Conservation (phyloP, 75 land plant genomes). For the Cunninghamia lanceolata region DNA sequence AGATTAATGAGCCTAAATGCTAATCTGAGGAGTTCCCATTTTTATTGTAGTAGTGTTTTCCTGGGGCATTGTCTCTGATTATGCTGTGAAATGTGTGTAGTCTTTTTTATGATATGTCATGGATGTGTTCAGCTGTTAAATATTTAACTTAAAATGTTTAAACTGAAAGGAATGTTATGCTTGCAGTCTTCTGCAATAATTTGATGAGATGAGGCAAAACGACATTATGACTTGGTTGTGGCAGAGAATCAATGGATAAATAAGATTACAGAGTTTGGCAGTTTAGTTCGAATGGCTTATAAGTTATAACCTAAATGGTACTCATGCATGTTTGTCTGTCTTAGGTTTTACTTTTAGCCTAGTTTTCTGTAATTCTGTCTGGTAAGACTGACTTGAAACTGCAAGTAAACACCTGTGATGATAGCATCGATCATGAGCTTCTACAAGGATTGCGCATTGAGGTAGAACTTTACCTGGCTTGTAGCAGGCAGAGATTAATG, state of each 20-base stretch:
- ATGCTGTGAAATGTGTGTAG: neutral
- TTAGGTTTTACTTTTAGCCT: neutral
- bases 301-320: neutral
- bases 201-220: neutral
- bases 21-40: constrained; percentile 1
- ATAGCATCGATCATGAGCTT: constrained; percentile 1
- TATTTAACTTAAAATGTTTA: neutral
- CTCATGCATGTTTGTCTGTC: neutral
- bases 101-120: neutral
- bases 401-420: neutral
- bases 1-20: constrained; percentile 11
- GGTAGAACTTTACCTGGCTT: constrained; percentile 1
- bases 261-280: neutral
- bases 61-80: neutral
- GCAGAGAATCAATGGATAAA: neutral
- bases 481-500: constrained; percentile 4
- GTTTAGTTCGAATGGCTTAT: neutral
- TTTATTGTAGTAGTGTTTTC: neutral
- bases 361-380: neutral
- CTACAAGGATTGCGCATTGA: neutral
- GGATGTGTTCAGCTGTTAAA: neutral
- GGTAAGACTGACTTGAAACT: neutral
- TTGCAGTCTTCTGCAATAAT: neutral
- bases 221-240: neutral
- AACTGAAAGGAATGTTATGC: neutral